Evolutionary conservation across 805 yeast genomes (phyloP), one percentile per base, ranked within the genome.

Genomic region (Yarrowia osloensis): DNA sequence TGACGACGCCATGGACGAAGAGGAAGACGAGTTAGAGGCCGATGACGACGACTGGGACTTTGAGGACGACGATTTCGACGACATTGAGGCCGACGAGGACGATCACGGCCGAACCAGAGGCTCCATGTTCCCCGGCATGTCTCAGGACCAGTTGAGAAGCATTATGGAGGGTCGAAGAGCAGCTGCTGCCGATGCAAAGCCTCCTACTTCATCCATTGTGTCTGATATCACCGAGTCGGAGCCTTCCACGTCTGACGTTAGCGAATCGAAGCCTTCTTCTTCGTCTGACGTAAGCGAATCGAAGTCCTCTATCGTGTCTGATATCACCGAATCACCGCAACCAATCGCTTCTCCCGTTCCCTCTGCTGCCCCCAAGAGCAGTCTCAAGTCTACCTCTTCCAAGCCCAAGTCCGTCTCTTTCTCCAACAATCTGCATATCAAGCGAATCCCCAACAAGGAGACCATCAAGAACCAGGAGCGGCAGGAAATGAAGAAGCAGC

Each of bases 391-490:
- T 4, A 17, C 39, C 1, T 44, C 66, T 2, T 31, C 52, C 1
- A 44, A 44, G n/a, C 35, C 52, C 15, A 61, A 61, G 33, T 61
- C 66, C 4, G 66, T 61, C 11, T 33, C 66, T 2, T 61, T 61
- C 19, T 61, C 66, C n/a, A 46, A 61, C 44, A 31, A 46, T 21
- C 52, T 61, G 1, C 54, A 61, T 4, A 61, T 61, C 44, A 61
- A 61, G 17, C 54, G 54, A 7, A 61, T 61, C n/a, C 66, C 66
- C 21, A 61, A 61, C 42, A 61, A 61, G 54, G 66, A 61, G 22
- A 61, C 66, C 22, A 46, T 61, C 44, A 44, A 35, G 33, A 44
- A 22, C 40, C 66, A 61, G 44, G 66, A 61, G 12, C 39, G 54
- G 1, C 54, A 61, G 54, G 66, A 61, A 17, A 15, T 31, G 44